These are phyloP conservation scores for Scheffersomyces coipomensis DNA, from an alignment of 805 yeast genomes.

Conservation along the genomic window DNA sequence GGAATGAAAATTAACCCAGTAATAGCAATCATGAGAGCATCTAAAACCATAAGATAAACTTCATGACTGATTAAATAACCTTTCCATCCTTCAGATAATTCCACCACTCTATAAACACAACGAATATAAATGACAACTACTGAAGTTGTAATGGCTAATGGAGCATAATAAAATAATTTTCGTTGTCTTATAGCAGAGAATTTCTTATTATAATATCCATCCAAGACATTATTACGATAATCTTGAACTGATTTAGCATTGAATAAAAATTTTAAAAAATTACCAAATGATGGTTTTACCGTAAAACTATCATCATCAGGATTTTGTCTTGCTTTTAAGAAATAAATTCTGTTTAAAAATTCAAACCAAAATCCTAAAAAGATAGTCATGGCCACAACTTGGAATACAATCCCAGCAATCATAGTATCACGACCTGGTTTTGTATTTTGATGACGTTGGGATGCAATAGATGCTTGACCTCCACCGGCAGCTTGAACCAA, in stretches of 20 bases:
- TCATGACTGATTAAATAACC: slow-evolving; percentile 38
- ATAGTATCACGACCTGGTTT: slow-evolving; percentile 33
- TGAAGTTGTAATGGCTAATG: slow-evolving; percentile 31
- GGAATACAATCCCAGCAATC: slow-evolving; percentile 38
- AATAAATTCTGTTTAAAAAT: slow-evolving; percentile 30
- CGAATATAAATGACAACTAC: slow-evolving; percentile 33
- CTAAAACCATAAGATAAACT: slow-evolving; percentile 35
- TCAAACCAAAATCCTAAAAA: slow-evolving; percentile 36
- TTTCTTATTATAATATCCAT: slow-evolving; percentile 26
- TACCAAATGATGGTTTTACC: slow-evolving; percentile 18
- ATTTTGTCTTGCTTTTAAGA: slow-evolving; percentile 16
- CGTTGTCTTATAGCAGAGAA: slow-evolving; percentile 21
- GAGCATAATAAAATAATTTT: slow-evolving; percentile 28
- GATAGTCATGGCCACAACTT: slow-evolving; percentile 37
- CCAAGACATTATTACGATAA: slow-evolving; percentile 23
- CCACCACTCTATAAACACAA: slow-evolving; percentile 40
- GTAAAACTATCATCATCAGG: slow-evolving; percentile 9
- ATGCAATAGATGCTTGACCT: slow-evolving; percentile 28
- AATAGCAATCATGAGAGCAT: slow-evolving; percentile 36
- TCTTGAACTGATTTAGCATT: slow-evolving; percentile 20
- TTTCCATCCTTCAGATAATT: slow-evolving; percentile 35
- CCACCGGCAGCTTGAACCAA: slow-evolving; percentile 41
- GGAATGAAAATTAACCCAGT: slow-evolving; percentile 34
- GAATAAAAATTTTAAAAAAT: slow-evolving; percentile 26
- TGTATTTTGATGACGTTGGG: slow-evolving; percentile 17